These are phyloP conservation scores for Globisporangium yorkense DNA, from an alignment of 352 stramenopile genomes.

Conservation along the genomic window DNA sequence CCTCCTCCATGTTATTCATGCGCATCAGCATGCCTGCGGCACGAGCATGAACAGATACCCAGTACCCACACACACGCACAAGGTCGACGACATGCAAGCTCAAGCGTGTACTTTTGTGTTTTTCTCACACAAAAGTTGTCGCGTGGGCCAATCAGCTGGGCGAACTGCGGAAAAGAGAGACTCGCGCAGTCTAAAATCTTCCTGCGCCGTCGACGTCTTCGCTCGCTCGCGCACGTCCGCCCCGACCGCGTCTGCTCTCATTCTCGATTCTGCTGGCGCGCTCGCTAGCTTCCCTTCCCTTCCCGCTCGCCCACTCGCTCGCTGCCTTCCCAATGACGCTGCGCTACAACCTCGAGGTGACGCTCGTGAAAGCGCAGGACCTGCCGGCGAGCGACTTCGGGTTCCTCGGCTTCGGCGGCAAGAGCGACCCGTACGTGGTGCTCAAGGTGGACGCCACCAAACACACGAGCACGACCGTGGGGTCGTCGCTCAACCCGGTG, in stretches of 20 bases:
- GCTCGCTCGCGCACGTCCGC: too few relatives aligned
- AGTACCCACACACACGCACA: too few relatives aligned
- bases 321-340: not conserved
- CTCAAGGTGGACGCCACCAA: constrained; percentile 41
- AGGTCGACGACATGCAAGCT: too few relatives aligned
- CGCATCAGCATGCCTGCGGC: too few relatives aligned
- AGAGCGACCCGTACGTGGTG: constrained; percentile 73
- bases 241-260: not conserved
- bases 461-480: constrained; percentile 48
- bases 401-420: constrained; percentile 65
- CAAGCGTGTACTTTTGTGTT: too few relatives aligned
- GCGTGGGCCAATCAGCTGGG: too few relatives aligned
- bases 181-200: too few relatives aligned
- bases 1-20: too few relatives aligned
- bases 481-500: constrained; percentile 37
- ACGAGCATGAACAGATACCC: too few relatives aligned
- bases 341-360: constrained; percentile 55
- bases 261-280: not conserved
- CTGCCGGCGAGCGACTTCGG: constrained; percentile 52
- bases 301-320: not conserved
- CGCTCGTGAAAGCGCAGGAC: constrained; percentile 47
- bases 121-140: too few relatives aligned
- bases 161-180: too few relatives aligned
- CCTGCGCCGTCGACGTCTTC: too few relatives aligned
- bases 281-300: not conserved